Conservation (phyloP, 192 early-diverging fungal species). For the Martensiomyces pterosporus region DNA sequence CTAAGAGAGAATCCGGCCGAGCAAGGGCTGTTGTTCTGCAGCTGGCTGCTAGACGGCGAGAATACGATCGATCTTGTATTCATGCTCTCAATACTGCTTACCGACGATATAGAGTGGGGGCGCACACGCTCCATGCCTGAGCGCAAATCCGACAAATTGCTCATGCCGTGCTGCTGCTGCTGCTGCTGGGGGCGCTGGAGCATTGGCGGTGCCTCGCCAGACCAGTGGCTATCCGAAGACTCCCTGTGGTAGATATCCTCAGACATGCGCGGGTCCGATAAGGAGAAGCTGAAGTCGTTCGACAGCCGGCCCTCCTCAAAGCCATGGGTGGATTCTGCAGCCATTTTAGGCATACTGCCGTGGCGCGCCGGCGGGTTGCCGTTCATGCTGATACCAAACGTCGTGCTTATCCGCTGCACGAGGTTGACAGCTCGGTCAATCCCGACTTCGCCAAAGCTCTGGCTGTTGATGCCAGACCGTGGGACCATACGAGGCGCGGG, state of each 20-base stretch:
- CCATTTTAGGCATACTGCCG: no score
- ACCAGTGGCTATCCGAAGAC: not conserved
- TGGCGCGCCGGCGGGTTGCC: no score
- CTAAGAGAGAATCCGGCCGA: no score
- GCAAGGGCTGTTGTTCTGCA: not conserved
- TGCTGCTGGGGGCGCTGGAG: not conserved
- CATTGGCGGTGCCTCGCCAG: no score
- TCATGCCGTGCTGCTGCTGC: not conserved
- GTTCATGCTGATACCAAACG: no score
- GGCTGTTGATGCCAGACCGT: conserved; percentile 5
- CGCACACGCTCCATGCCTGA: not conserved
- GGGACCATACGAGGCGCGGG: conserved; percentile 25
- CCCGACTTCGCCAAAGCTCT: not conserved
- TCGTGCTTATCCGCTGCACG: not conserved
- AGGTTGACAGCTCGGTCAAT: not conserved
- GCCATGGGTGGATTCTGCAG: no score
- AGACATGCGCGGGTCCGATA: not conserved
- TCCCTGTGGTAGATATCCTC: not conserved
- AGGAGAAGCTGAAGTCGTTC: not conserved
- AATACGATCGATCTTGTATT: not conserved
- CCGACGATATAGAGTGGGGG: not conserved
- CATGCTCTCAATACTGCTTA: not conserved
- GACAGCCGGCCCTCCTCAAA: not conserved
- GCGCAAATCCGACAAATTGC: not conserved
- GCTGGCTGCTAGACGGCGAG: not conserved